Percentiles rank a stretch among this genome's conserved stretches.
Conservation (phyloP, 2,329 filamentous ascomycete species). For the Cladobotryum protrusum region DNA sequence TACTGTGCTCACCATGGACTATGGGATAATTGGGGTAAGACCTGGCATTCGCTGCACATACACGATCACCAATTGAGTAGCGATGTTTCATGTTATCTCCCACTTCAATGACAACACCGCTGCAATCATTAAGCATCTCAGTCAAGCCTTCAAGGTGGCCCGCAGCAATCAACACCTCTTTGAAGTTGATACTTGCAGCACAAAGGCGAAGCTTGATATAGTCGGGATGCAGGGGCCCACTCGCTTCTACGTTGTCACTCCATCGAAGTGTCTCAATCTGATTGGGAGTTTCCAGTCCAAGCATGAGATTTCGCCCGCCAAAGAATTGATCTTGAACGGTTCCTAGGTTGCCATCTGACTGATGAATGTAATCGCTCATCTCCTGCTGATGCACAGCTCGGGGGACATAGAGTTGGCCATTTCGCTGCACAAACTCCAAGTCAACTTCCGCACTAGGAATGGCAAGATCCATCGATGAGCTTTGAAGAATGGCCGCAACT, state of each 20-base stretch:
- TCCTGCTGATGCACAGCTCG: slow-evolving; percentile 9
- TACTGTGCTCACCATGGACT: not conserved
- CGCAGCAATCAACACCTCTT: slow-evolving; percentile 29
- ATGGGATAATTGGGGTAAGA: slow-evolving; percentile 6
- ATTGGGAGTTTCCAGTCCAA: slow-evolving; percentile 14
- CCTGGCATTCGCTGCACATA: not conserved
- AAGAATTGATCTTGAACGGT: slow-evolving; percentile 6
- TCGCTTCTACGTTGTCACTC: slow-evolving; percentile 11
- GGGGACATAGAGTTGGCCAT: slow-evolving; percentile 15
- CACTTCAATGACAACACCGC: slow-evolving; percentile 26
- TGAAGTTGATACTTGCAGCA: slow-evolving; percentile 28
- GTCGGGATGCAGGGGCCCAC: slow-evolving; percentile 11
- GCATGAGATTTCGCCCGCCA: slow-evolving; percentile 3
- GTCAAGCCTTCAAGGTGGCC: slow-evolving; percentile 25
- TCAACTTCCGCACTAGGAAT: slow-evolving; percentile 9
- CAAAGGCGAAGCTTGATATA: slow-evolving; percentile 12
- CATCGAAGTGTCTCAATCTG: slow-evolving; percentile 17
- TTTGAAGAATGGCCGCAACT: slow-evolving; percentile 6
- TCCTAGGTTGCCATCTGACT: not conserved
- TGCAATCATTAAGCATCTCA: slow-evolving; percentile 27
- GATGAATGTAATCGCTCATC: slow-evolving; percentile 5
- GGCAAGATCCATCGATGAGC: slow-evolving; percentile 3
- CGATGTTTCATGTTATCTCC: slow-evolving; percentile 19
- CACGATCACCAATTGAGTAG: slow-evolving; percentile 16
- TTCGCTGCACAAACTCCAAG: slow-evolving; percentile 12